Evolutionary conservation across 139 green algal genomes (phyloP), one percentile per base, ranked within the genome.

Genomic region (Ulvella scutata): DNA sequence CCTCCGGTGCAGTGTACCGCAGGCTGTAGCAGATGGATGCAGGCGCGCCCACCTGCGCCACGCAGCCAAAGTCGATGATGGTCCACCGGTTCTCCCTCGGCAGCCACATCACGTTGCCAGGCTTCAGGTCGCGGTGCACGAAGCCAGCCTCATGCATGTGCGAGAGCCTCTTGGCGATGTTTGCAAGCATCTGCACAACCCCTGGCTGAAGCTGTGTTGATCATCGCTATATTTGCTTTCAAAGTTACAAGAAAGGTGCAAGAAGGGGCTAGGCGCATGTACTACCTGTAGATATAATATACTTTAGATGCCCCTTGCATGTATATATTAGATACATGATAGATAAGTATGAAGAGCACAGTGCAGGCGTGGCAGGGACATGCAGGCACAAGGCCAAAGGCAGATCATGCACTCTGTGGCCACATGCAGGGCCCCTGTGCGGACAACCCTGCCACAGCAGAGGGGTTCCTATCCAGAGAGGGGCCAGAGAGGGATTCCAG

Each of bases 21-120:
- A 67, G 51, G 51, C 51, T 67, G 51, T 67, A 67, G n/a, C n/a
- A n/a, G 51, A 67, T 67, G 51, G n/a, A n/a, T n/a, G 9, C 13
- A n/a, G 9, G 51, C 51, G 31, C 51, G 9, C 51, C 51, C n/a
- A 26, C 20, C 13, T 29, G 9, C 9, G 51, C 51, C 13, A 67
- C 51, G 51, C 51, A 67, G 51, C 51, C 51, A 67, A 67, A 67
- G 51, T 67, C 51, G 51, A 67, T 67, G 51, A 67, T 67, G n/a
- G 51, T 67, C 51, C 51, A 67, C 13, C 51, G 51, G 51, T 67
- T 67, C 51, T 67, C 51, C n/a, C 51, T n/a, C 13, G 51, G 51
- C 51, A 67, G 51, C 51, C 51, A 67, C 51, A 67, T 67, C 13
- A 67, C 51, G 51, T 67, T 67, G 51, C 51, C 51, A 0, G 51